Evolutionary conservation across 108 stramenopile genomes (phyloP).

Genomic region (Nitzschia palea): DNA sequence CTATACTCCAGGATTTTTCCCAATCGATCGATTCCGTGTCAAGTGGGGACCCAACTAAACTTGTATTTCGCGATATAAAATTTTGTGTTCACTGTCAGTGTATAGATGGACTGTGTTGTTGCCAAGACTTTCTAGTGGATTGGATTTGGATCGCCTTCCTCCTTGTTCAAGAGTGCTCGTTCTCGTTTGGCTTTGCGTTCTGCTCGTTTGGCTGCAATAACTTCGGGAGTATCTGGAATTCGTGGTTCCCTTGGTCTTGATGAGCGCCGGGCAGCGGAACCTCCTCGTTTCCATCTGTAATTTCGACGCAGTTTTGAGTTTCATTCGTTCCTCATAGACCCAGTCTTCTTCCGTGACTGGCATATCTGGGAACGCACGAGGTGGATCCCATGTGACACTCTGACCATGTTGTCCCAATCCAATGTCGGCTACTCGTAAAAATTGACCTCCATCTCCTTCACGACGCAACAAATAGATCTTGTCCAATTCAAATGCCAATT

Average conservation of each 20-base stretch:
- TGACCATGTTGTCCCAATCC: conserved; percentile 11
- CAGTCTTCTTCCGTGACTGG: conserved; percentile 71
- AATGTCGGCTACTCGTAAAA: conserved; percentile 58
- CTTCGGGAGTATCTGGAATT: conserved; percentile 44
- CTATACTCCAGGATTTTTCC: conserved; percentile 41
- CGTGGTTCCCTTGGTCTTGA: conserved; percentile 17
- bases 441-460: conserved; percentile 74
- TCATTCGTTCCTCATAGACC: conserved; percentile 69
- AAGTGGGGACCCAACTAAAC: too few relatives aligned
- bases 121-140: too few relatives aligned
- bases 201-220: conserved; percentile 47
- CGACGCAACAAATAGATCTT: conserved; percentile 70
- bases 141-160: too few relatives aligned
- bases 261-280: neutral
- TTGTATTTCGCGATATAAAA: too few relatives aligned
- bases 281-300: conserved; percentile 23
- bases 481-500: conserved; percentile 45
- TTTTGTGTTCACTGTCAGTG: too few relatives aligned
- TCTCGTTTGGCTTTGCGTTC: conserved; percentile 51
- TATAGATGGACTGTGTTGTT: too few relatives aligned
- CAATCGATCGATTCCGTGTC: conserved; percentile 19
- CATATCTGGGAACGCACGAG: conserved; percentile 66
- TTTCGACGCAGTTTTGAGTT: conserved; percentile 61
- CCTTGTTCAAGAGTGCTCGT: too few relatives aligned
- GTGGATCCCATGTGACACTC: conserved; percentile 27